A percentile compares a stretch with the other conserved stretches of the same genome.
Conservation (phyloP, 2,329 filamentous ascomycete genomes). For the Aureobasidium sp. region DNA sequence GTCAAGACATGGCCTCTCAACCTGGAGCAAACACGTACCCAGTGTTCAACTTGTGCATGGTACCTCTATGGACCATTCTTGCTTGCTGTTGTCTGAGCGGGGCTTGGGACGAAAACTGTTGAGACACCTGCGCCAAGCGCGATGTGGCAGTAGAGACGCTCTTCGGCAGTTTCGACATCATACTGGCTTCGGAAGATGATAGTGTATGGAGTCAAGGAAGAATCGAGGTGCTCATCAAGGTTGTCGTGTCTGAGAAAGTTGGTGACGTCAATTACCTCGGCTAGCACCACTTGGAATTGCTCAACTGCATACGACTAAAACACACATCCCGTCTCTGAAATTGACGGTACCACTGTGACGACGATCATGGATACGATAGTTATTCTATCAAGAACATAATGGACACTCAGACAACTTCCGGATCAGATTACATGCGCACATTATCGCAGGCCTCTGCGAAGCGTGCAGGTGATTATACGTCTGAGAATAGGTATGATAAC, state of each 20-base stretch:
- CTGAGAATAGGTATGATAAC: not conserved
- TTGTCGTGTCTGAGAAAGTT: not conserved
- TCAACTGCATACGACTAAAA: not conserved
- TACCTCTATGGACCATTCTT: constrained; percentile 18
- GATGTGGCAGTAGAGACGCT: constrained; percentile 19
- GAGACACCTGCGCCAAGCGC: constrained; percentile 20
- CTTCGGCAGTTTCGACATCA: constrained; percentile 18
- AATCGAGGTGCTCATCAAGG: not conserved
- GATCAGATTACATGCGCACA: not conserved
- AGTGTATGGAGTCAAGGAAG: not conserved
- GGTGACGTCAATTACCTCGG: not conserved
- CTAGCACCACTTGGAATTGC: not conserved
- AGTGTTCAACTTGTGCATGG: constrained; percentile 36
- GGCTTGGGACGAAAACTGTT: constrained; percentile 23
- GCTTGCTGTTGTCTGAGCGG: constrained; percentile 21
- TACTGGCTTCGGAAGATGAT: not conserved
- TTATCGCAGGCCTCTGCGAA: not conserved
- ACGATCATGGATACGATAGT: not conserved
- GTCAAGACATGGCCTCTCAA: not conserved
- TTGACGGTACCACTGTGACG: not conserved
- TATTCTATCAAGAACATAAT: not conserved
- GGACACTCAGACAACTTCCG: not conserved
- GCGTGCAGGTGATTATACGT: not conserved
- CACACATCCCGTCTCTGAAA: not conserved
- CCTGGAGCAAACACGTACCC: constrained; percentile 28